Base-by-base conservation (phyloP, 768 basidiomycete species). In the Rhodotorula toruloides region DNA sequence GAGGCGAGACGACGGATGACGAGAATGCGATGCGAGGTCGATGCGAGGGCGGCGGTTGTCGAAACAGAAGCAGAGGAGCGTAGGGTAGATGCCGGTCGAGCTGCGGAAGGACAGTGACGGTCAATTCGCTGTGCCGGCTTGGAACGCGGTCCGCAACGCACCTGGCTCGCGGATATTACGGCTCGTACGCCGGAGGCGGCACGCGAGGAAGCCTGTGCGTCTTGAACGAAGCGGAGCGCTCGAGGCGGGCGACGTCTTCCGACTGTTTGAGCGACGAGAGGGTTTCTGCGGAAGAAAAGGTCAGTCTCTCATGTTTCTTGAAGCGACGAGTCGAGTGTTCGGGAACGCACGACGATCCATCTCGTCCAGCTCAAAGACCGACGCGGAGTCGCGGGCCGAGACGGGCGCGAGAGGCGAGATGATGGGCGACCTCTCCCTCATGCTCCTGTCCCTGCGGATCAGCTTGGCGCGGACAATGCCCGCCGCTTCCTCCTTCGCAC, bases 161-260 rank as follows among this genome's bases (percentile, higher is more conserved):
- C n/a, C n/a, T n/a, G n/a, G n/a, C n/a, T n/a, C n/a, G n/a, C n/a
- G n/a, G n/a, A n/a, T 13, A 34, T 39, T 17, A 54, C 14, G 53
- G 53, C 37, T 54, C 34, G 53, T 54, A 54, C 10, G 53, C 34
- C 7, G 53, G 53, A 27, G 53, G 53, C 7, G 53, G 53, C 53
- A 39, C 40, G 53, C 53, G 53, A 25, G 53, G 53, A 25, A 54
- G 37, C 25, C 40, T 32, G 53, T 27, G 25, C 14, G 53, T 36
- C 22, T 53, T 36, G 53, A 27, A 40, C 53, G 34, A 25, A 12
- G 9, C 37, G 53, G n/a, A 25, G 34, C n/a, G 8, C 36, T 37
- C 29, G 2, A 39, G 32, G 9, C 25, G 53, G 5, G 53, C 53
- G 22, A 37, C 10, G 37, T 36, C 53, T 12, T 40, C 37, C 11